Evolutionary conservation across 2,329 filamentous ascomycete genomes (phyloP), one percentile per base, ranked within the genome.

Genomic region (Aspergillus sp.): DNA sequence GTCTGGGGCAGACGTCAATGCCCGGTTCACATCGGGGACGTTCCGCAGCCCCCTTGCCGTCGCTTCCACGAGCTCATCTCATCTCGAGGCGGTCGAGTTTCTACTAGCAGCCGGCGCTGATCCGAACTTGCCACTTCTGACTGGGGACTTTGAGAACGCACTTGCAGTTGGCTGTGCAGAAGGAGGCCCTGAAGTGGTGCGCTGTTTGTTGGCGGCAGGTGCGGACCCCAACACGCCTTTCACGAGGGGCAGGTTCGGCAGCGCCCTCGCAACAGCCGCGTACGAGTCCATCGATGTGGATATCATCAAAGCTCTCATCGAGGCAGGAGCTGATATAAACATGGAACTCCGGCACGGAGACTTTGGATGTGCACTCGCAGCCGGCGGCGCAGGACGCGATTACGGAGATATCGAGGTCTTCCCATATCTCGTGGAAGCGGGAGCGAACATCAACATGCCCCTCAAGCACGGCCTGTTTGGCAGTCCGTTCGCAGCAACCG

Each of bases 151-250:
- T n/a, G 58, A 46, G 4, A 45, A 7, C 49, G 52, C 52, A 13
- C 58, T 60, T 47, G 52, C 58, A n/a, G 53, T 41, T 17, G 58
- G 4, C 19, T 45, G 50, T 41, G 34, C 25, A 5, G 1, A 48
- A 47, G 41, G 23, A 19, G 46, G 46, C 17, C n/a, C 23, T 9
- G 43, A 54, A 7, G 6, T 50, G 22, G 28, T 54, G 28, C 34
- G 19, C 8, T 54, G 28, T n/a, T 34, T 66, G 11, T 23, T 66
- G 7, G 25, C 54, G 15, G 52, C 51, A 13, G 62, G 62, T 4
- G 64, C 64, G 7, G 55, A 66, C 7, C 54, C 59, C 8, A 64
- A 66, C 25, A 19, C 22, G 1, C 38, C 46, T 4, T 38, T 60
- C 13, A 30, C 43, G 2, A 41, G n/a, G 7, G 61, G 61, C 2